Evolutionary conservation across 1,284 basidiomycete species (phyloP), one percentile per base, ranked within the genome.

Genomic region (Tranzscheliella williamsii): DNA sequence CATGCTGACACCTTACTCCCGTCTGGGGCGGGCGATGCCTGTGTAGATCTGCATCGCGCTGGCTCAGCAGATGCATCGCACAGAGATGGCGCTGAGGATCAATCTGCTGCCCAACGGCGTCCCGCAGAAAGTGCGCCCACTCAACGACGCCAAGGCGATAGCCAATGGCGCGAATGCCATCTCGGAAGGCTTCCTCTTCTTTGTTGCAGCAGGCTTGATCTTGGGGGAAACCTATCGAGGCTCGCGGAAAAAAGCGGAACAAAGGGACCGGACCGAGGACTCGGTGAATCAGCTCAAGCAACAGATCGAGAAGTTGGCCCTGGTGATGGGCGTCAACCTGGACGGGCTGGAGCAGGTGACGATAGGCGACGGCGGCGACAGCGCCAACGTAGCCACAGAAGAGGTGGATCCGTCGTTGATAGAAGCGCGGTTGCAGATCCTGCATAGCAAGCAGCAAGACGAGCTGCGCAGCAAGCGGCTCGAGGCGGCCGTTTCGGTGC

Each of bases 101-200:
- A 73, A 73, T 24, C 46, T 77, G n/a, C 48, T 76, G 8, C 57
- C 60, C 5, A 54, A 58, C 20, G 62, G 54, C 9, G 58, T 42
- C 8, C 42, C 50, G 22, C 66, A 67, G 20, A 75, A 75, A 39
- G 60, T 75, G 13, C 60, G 75, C 7, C 75, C 75, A 5, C 54
- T 77, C 40, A 77, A 75, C 48, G 75, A 77, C 48, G 61, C 68
- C 38, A 76, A 74, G 46, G 69, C 67, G 21, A 63, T 70, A 22
- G 50, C 58, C 11, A 73, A 72, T 30, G 70, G 71, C 15, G 72
- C 72, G 5, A 72, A 73, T 31, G 72, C 73, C 17, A 72, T 75
- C 36, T 70, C 69, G 1, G 73, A 75, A 42, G 70, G 61, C 5
- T 75, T 75, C 34, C 51, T 77, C 12, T 77, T 77, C 56, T 52